A percentile compares a stretch with the other conserved stretches of the same genome.
Conservation (phyloP, 805 yeast species). For the Vanderwaltozyma polyspora region DNA sequence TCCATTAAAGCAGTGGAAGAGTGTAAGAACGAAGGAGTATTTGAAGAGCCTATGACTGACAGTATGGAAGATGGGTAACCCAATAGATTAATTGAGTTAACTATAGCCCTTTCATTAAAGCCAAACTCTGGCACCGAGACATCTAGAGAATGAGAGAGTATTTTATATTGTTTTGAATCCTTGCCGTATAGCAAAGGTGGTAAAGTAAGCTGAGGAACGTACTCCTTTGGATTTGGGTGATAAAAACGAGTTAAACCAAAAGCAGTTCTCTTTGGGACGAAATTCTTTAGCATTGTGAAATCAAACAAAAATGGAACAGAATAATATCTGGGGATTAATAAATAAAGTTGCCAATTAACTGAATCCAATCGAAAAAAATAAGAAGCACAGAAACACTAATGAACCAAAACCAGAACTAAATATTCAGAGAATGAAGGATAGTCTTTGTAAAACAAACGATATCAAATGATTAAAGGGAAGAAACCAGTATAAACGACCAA, state of each 20-base stretch:
- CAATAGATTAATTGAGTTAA: conserved; percentile 18
- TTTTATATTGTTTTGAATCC: conserved; percentile 19
- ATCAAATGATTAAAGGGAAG: too few species aligned
- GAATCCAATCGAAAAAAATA: too few species aligned
- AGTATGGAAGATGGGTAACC: conserved; percentile 19
- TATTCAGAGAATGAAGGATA: too few species aligned
- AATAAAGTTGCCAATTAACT: too few species aligned
- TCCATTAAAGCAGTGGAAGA: conserved; percentile 30
- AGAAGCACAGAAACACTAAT: too few species aligned
- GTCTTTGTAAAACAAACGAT: too few species aligned
- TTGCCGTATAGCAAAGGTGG: conserved; percentile 19
- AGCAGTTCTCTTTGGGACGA: too few species aligned
- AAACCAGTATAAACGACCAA: too few species aligned
- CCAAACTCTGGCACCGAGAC: conserved; percentile 24
- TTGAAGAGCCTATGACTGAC: conserved; percentile 22
- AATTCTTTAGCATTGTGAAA: too few species aligned
- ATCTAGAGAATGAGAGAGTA: conserved; percentile 18
- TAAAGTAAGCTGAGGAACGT: conserved; percentile 9
- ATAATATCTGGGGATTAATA: too few species aligned
- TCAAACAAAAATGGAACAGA: too few species aligned
- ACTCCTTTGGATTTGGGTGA: conserved; percentile 19
- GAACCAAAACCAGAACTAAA: too few species aligned
- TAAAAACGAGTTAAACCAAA: conserved; percentile 12
- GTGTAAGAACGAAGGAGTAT: conserved; percentile 24
- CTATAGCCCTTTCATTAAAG: conserved; percentile 24